phyloP scores from a whole-genome alignment of 169 alveolate species.

The Fabrea salina region DNA sequence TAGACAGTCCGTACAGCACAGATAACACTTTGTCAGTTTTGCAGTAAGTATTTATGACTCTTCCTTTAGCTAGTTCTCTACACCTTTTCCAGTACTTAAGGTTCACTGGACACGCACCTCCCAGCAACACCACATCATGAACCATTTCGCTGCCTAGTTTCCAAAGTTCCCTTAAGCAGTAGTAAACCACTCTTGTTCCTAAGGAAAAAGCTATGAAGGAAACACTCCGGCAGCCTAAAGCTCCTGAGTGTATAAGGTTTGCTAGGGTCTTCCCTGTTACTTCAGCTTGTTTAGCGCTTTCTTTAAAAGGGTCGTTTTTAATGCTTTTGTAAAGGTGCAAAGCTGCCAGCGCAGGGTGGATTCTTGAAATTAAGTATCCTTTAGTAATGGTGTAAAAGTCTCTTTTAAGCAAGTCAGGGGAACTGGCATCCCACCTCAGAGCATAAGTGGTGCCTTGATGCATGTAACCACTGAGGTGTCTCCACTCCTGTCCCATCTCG shows the following conservation, averaged over 20 bases:
- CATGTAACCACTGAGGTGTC: neutral
- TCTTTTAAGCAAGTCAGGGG: no score
- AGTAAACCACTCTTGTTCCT: conserved; percentile 9
- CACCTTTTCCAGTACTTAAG: neutral
- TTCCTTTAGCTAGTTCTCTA: neutral
- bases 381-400: neutral
- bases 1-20: neutral
- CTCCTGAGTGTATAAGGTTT: neutral
- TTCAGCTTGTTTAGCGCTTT: neutral
- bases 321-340: neutral
- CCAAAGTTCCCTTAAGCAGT: neutral
- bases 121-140: conserved; percentile 11
- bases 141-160: neutral
- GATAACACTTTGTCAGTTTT: conserved; percentile 2
- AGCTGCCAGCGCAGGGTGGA: neutral
- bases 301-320: neutral
- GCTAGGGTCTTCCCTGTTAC: neutral
- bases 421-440: conserved; percentile 27
- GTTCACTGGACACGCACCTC: conserved; percentile 24
- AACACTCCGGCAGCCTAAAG: neutral
- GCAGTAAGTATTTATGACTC: conserved; percentile 11
- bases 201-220: conserved; percentile 4
- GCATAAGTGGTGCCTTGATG: conserved; percentile 7
- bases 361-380: neutral
- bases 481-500: conserved; percentile 5